Percentiles rank a stretch among this genome's conserved stretches.
phyloP scores from a whole-genome alignment of 176 grass and related monocot genomes.

The Phoenix roebelenii region DNA sequence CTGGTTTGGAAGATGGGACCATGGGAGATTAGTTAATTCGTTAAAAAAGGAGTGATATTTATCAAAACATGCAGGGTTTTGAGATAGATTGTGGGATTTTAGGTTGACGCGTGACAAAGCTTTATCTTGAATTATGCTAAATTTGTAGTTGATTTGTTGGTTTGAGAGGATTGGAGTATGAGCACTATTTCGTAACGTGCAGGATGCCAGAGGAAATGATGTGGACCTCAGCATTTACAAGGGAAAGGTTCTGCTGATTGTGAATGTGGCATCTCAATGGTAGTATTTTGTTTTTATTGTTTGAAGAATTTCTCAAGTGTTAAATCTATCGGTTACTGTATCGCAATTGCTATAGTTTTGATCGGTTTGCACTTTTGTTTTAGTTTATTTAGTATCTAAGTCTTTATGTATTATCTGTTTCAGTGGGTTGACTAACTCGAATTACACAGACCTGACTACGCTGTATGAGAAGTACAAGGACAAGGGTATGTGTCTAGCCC shows the following conservation, averaged over 20 bases:
- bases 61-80: not conserved
- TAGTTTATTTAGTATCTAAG: not conserved
- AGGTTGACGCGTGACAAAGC: no score
- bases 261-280: constrained; percentile 94
- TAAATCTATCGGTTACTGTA: no score
- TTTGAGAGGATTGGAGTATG: not conserved
- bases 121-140: not conserved
- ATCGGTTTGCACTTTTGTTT: no score
- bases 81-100: not conserved
- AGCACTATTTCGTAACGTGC: not conserved
- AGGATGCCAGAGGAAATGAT: constrained; percentile 85
- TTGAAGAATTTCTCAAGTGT: not conserved
- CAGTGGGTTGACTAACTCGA: constrained; percentile 90
- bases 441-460: constrained; percentile 79
- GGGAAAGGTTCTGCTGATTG: constrained; percentile 80
- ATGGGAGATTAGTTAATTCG: no score
- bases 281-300: constrained; percentile 11
- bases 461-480: constrained; percentile 85
- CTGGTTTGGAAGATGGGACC: no score
- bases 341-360: no score
- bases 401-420: constrained; percentile 13
- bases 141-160: constrained; percentile 1
- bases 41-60: no score
- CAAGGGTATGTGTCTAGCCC: constrained; percentile 40
- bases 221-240: constrained; percentile 90